Percentiles rank a stretch among this genome's conserved stretches.
phyloP scores from a whole-genome alignment of 2,329 filamentous ascomycete genomes.

The Colletotrichum sublineola region DNA sequence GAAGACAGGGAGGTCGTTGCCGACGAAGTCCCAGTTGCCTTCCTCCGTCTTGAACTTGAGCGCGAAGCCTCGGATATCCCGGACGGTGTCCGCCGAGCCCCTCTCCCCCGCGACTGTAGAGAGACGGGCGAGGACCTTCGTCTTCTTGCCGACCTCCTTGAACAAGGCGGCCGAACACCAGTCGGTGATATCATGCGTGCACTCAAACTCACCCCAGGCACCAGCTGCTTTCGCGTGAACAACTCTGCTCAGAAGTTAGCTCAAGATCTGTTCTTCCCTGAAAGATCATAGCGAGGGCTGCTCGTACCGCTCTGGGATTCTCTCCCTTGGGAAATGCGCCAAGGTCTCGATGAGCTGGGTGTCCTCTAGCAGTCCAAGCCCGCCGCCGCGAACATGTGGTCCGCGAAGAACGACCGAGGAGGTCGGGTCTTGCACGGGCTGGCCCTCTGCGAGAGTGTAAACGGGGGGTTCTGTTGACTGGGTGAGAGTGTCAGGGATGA shows the following conservation, averaged over 20 bases:
- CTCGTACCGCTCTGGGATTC: slow-evolving; percentile 65
- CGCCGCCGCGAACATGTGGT: slow-evolving; percentile 42
- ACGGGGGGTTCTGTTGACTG: slow-evolving; percentile 28
- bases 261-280: no score
- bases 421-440: slow-evolving; percentile 9
- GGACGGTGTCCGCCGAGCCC: slow-evolving; percentile 74
- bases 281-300: background rate
- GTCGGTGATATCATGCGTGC: slow-evolving; percentile 66
- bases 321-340: slow-evolving; percentile 69
- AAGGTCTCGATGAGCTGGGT: slow-evolving; percentile 68
- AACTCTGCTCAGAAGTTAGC: slow-evolving; percentile 21
- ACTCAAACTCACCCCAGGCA: slow-evolving; percentile 68
- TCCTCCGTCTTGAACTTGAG: slow-evolving; percentile 49
- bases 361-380: slow-evolving; percentile 62
- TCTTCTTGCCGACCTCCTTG: slow-evolving; percentile 63
- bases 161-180: slow-evolving; percentile 66
- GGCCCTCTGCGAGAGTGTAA: slow-evolving; percentile 49
- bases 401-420: background rate
- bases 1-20: slow-evolving; percentile 63
- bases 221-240: slow-evolving; percentile 48
- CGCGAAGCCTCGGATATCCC: slow-evolving; percentile 76
- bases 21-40: slow-evolving; percentile 49
- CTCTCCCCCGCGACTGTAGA: slow-evolving; percentile 76
- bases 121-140: slow-evolving; percentile 63
- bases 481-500: background rate